phyloP scores from a whole-genome alignment of 2,329 filamentous ascomycete species.

The Escovopsis weberi region DNA sequence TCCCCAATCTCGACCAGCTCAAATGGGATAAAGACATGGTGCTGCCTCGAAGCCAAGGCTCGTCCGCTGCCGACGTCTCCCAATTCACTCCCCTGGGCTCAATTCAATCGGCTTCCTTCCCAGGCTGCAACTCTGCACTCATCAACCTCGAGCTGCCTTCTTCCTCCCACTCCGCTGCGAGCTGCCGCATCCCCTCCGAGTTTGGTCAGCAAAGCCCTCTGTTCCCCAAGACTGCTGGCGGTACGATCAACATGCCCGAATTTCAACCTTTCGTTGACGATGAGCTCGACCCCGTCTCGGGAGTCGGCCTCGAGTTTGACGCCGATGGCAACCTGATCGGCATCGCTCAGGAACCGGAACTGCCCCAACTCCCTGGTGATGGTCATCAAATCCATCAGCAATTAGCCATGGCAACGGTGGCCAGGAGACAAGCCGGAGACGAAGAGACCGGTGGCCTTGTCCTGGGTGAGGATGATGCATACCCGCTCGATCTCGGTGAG shows the following conservation, averaged over 20 bases:
- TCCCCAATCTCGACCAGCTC: slow-evolving; percentile 22
- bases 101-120: slow-evolving; percentile 17
- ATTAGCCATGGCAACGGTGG: neutral
- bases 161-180: slow-evolving; percentile 20
- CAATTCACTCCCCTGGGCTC: slow-evolving; percentile 28
- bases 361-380: slow-evolving; percentile 27
- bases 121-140: slow-evolving; percentile 13
- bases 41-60: slow-evolving; percentile 21
- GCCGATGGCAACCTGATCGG: slow-evolving; percentile 34
- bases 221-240: slow-evolving; percentile 10
- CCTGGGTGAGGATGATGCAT: slow-evolving; percentile 13
- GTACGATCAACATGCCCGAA: slow-evolving; percentile 9
- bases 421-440: slow-evolving; percentile 1
- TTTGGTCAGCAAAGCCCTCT: slow-evolving; percentile 19
- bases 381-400: slow-evolving; percentile 7
- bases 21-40: slow-evolving; percentile 20
- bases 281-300: slow-evolving; percentile 22
- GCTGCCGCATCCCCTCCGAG: slow-evolving; percentile 19
- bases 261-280: slow-evolving; percentile 24
- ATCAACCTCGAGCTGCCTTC: slow-evolving; percentile 19
- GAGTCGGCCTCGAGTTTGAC: slow-evolving; percentile 35
- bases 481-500: slow-evolving; percentile 23
- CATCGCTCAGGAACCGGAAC: slow-evolving; percentile 24
- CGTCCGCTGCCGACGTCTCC: slow-evolving; percentile 22
- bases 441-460: neutral